Percentiles rank a stretch among this genome's conserved stretches.
Conservation (phyloP, 305 asterid species). For the Fraxinus sp. region DNA sequence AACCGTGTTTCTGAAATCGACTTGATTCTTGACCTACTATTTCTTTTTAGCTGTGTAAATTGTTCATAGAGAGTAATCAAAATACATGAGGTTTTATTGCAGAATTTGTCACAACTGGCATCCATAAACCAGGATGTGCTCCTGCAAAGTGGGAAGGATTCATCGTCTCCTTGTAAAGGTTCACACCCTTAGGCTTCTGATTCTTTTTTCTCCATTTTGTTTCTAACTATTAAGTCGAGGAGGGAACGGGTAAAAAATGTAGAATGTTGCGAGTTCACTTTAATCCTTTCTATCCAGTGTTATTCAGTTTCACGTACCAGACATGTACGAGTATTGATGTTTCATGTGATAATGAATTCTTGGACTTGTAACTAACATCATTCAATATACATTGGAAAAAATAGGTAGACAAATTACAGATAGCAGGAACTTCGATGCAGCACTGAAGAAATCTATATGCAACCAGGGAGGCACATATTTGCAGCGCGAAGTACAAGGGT, state of each 20-base stretch:
- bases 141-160: constrained; percentile 63
- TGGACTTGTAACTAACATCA: neutral
- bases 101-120: constrained; percentile 92
- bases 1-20: constrained; percentile 3
- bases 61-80: neutral
- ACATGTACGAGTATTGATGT: neutral
- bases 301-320: neutral
- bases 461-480: neutral
- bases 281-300: neutral
- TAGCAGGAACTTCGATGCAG: neutral
- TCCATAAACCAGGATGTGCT: constrained; percentile 86
- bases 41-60: neutral
- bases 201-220: neutral
- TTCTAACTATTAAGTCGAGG: neutral
- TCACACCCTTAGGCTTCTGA: constrained; percentile 30
- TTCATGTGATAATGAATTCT: neutral
- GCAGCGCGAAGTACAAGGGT: neutral
- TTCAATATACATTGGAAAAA: neutral
- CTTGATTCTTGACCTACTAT: neutral
- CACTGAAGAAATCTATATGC: neutral
- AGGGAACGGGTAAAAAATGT: neutral
- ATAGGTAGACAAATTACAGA: neutral
- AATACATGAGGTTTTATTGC: constrained; percentile 27
- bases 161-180: constrained; percentile 59
- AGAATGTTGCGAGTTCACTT: neutral